Evolutionary conservation across 2,329 filamentous ascomycete species (phyloP).

Genomic region (Aureobasidium sp.): DNA sequence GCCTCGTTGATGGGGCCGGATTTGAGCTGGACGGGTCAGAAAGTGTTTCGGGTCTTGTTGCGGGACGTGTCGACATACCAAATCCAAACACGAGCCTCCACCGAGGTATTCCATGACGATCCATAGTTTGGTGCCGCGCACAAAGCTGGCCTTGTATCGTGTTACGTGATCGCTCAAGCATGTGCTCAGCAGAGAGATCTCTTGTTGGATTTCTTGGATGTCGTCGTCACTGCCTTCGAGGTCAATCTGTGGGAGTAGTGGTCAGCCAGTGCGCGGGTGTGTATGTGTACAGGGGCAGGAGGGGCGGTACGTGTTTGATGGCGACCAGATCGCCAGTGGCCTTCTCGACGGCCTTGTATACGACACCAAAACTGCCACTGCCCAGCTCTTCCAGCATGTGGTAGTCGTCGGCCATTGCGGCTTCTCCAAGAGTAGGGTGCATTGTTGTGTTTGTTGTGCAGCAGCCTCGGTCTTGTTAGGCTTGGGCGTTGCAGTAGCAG

Average conservation of each 20-base stretch:
- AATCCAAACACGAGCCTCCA: slow-evolving; percentile 86
- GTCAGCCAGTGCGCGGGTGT: not conserved
- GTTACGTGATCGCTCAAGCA: slow-evolving; percentile 92
- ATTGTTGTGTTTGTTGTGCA: slow-evolving; percentile 8
- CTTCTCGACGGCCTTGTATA: slow-evolving; percentile 93
- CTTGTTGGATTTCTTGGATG: slow-evolving; percentile 95
- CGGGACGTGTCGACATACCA: slow-evolving; percentile 50
- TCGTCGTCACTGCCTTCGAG: slow-evolving; percentile 98
- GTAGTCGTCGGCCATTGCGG: slow-evolving; percentile 68
- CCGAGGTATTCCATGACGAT: slow-evolving; percentile 99
- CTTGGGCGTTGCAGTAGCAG: not conserved
- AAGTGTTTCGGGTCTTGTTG: slow-evolving; percentile 15
- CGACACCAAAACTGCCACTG: slow-evolving; percentile 94
- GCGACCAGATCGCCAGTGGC: slow-evolving; percentile 87
- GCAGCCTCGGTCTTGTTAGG: not conserved
- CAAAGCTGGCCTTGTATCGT: slow-evolving; percentile 91
- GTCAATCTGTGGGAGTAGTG: slow-evolving; percentile 63
- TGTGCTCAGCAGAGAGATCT: slow-evolving; percentile 90
- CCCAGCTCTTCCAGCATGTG: slow-evolving; percentile 94
- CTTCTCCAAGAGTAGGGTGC: slow-evolving; percentile 17
- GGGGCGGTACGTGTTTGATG: slow-evolving; percentile 74
- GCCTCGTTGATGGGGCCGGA: slow-evolving; percentile 79
- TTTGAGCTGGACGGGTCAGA: slow-evolving; percentile 58
- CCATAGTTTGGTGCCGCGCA: slow-evolving; percentile 96
- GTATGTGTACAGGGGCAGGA: not conserved